Evolutionary conservation across 2,329 filamentous ascomycete genomes (phyloP).

Genomic region (Penicillium sp.): DNA sequence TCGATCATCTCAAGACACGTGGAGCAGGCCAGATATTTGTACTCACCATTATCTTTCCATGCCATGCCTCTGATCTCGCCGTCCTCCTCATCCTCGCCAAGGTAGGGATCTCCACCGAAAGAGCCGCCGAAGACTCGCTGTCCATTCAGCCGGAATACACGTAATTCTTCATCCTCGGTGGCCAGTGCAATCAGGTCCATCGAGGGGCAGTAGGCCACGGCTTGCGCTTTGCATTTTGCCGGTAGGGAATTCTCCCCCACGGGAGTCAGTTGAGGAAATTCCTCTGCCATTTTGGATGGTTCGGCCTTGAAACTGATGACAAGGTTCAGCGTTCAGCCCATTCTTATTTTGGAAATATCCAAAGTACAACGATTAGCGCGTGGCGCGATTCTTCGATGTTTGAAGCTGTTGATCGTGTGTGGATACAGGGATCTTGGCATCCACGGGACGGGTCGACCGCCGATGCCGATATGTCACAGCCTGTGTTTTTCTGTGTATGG

Average conservation of each 20-base stretch:
- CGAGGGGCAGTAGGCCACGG: slow-evolving; percentile 73
- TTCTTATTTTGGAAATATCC: slow-evolving; percentile 15
- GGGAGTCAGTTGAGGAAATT: slow-evolving; percentile 35
- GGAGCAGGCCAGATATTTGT: not conserved
- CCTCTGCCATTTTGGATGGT: slow-evolving; percentile 23
- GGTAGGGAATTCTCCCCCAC: slow-evolving; percentile 42
- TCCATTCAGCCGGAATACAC: slow-evolving; percentile 73
- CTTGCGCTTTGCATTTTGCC: slow-evolving; percentile 42
- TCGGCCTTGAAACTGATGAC: not conserved
- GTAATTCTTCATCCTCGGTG: slow-evolving; percentile 62
- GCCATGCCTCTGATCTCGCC: slow-evolving; percentile 46
- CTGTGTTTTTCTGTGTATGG: slow-evolving; percentile 2
- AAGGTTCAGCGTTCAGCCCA: slow-evolving; percentile 28
- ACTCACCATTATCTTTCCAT: slow-evolving; percentile 67
- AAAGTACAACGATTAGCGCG: not conserved
- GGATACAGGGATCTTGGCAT: slow-evolving; percentile 23
- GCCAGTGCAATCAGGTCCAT: slow-evolving; percentile 77
- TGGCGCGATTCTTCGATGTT: slow-evolving; percentile 2
- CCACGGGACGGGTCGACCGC: no score
- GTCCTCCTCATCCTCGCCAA: slow-evolving; percentile 43
- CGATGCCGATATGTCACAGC: no score
- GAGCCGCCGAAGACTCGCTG: slow-evolving; percentile 61
- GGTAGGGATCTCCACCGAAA: slow-evolving; percentile 38
- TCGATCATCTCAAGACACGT: not conserved
- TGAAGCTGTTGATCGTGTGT: slow-evolving; percentile 22